A percentile compares a stretch with the other conserved stretches of the same genome.
Evolutionary conservation across 805 yeast genomes (phyloP).

Genomic region (Tetrapisispora fleetii): DNA sequence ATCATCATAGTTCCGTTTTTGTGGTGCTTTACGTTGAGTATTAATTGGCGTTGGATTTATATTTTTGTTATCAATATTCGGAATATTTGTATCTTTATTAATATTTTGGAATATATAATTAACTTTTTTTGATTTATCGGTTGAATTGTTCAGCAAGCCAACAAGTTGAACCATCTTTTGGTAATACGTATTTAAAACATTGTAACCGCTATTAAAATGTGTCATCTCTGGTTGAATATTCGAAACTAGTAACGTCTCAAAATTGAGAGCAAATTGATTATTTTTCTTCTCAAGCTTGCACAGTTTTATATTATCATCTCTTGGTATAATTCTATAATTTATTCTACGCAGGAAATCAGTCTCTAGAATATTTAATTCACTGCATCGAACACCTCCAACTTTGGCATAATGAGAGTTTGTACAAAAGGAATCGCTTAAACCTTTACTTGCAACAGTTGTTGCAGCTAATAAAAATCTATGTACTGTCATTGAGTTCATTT

Average conservation of each 20-base stretch:
- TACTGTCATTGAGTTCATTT: constrained; percentile 83
- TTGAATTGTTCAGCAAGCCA: constrained; percentile 30
- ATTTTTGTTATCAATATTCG: background rate
- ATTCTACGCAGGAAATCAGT: constrained; percentile 77
- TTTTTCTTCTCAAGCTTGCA: constrained; percentile 27
- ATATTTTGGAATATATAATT: constrained; percentile 11
- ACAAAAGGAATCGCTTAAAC: constrained; percentile 87
- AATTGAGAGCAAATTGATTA: constrained; percentile 10
- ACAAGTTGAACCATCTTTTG: constrained; percentile 40
- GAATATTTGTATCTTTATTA: background rate
- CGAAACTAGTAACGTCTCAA: background rate
- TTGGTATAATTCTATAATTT: constrained; percentile 65
- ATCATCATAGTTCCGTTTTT: constrained; percentile 1
- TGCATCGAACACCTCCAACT: constrained; percentile 84
- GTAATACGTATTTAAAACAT: constrained; percentile 40
- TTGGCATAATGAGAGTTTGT: constrained; percentile 90
- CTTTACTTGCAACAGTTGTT: constrained; percentile 83
- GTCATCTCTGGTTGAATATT: background rate
- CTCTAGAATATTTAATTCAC: constrained; percentile 79
- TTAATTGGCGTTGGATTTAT: background rate
- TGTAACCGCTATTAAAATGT: constrained; percentile 26
- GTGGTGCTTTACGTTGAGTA: background rate
- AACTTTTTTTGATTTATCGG: constrained; percentile 19
- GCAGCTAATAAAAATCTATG: constrained; percentile 87
- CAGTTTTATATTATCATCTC: constrained; percentile 33